These are phyloP conservation scores for Backusella morwellensis DNA, from an alignment of 192 early-diverging fungal species.

Conservation along the genomic window DNA sequence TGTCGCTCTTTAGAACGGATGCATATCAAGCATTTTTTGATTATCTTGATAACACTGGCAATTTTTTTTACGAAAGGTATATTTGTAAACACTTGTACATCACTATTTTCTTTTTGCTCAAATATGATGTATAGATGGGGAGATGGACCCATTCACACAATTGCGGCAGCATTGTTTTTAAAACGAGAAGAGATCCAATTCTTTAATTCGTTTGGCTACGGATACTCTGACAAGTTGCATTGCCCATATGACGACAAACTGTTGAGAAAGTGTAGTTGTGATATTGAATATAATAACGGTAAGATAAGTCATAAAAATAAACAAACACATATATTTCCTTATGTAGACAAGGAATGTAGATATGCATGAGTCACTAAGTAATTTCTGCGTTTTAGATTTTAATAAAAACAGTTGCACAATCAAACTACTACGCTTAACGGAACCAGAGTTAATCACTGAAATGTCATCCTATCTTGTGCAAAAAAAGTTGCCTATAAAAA, in stretches of 20 bases:
- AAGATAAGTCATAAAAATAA: neutral
- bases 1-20: constrained; percentile 67
- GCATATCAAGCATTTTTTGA: constrained; percentile 68
- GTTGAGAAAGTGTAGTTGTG: constrained; percentile 45
- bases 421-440: neutral
- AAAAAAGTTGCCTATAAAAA: neutral
- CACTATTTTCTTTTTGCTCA: neutral
- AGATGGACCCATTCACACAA: constrained; percentile 68
- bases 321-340: neutral
- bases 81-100: neutral
- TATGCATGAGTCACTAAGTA: neutral
- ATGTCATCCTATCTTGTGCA: neutral
- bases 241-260: constrained; percentile 59
- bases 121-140: constrained; percentile 47
- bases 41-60: constrained; percentile 72
- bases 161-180: constrained; percentile 61
- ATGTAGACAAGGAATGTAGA: neutral
- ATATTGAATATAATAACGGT: constrained; percentile 13
- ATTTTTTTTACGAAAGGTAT: constrained; percentile 84
- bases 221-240: constrained; percentile 59
- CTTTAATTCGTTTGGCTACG: constrained; percentile 71
- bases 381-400: neutral
- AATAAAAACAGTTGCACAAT: constrained; percentile 6
- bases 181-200: constrained; percentile 64
- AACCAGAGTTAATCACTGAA: neutral